Evolutionary conservation across 768 basidiomycete species (phyloP), one percentile per base, ranked within the genome.

Genomic region (Hericium coralloides): DNA sequence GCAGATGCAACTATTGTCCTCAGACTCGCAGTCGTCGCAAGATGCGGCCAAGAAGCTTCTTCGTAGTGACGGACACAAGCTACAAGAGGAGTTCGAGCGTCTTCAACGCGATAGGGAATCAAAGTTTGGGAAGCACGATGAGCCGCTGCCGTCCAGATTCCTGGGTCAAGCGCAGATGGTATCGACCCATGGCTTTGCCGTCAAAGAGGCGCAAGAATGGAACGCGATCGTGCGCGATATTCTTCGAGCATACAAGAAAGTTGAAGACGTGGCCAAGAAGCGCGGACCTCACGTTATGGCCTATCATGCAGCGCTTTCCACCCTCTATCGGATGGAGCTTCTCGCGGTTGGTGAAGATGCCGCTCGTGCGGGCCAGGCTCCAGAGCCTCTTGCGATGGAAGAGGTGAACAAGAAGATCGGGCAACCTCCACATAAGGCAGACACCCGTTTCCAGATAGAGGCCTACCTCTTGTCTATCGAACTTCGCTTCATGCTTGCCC

Each of bases 391-490:
- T 7, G 71, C 70, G 0, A 57, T 74, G 49, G 43, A 38, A 2
- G 60, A 60, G 9, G 71, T 73, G 15, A 66, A 62, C 47, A 56
- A 41, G 51, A 63, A 68, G 49, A 65, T 73, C 2, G 73, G 72
- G 2, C 67, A 69, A 38, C 68, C 71, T 0, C 68, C 65, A 1
- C 73, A 72, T n/a, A 68, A 65, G 36, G 70, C 72, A 5, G 69
- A 72, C 49, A 63, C 64, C 0, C 68, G 70, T 8, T 71, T 69
- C 63, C 63, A 64, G 36, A 63, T 72, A 37, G 72, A 73, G 43
- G 74, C 68, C 0, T 65, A 70, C 57, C 64, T 70, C 58, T 57
- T 68, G 12, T 68, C 69, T 10, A 66, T 76, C 45, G 67, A 72
- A 18, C 55, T 74, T 6, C 72, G 75, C 6, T 66, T 68, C 25